phyloP scores from a whole-genome alignment of 345 rosid species.

The Litchi chinensis region DNA sequence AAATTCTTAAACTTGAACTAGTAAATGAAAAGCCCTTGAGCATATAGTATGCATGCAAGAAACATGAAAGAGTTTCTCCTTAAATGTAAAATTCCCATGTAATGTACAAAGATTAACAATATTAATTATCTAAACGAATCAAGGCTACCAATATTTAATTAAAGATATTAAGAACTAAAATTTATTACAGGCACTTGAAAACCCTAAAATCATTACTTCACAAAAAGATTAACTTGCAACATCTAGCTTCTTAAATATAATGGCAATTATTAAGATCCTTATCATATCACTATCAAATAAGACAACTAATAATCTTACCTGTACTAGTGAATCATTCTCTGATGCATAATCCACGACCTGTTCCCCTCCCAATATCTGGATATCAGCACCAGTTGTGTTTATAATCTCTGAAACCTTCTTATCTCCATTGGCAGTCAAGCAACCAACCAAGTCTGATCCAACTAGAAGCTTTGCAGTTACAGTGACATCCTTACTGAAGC shows the following conservation, averaged over 20 bases:
- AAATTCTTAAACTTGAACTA: neutral
- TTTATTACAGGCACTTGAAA: neutral
- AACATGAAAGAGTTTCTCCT: neutral
- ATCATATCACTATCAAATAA: neutral
- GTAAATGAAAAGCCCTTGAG: neutral
- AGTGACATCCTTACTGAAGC: constrained; percentile 30
- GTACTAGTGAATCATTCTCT: constrained; percentile 47
- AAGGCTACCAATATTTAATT: neutral
- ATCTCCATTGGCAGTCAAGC: constrained; percentile 31
- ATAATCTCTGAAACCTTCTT: constrained; percentile 35
- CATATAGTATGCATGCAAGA: neutral
- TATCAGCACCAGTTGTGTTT: constrained; percentile 38
- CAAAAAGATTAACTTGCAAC: neutral
- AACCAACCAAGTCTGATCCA: constrained; percentile 30
- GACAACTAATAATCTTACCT: constrained; percentile 39
- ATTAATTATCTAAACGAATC: neutral
- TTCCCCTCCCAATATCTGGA: constrained; percentile 42
- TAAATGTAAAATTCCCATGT: neutral
- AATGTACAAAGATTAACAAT: neutral
- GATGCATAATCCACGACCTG: constrained; percentile 30
- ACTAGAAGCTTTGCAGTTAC: constrained; percentile 60
- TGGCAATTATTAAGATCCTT: constrained; percentile 2
- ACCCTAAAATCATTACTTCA: neutral
- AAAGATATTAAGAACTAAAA: neutral
- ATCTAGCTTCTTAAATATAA: neutral